These are phyloP conservation scores for Umbelopsis isabellina DNA, from an alignment of 192 early-diverging fungal species.

Conservation along the genomic window DNA sequence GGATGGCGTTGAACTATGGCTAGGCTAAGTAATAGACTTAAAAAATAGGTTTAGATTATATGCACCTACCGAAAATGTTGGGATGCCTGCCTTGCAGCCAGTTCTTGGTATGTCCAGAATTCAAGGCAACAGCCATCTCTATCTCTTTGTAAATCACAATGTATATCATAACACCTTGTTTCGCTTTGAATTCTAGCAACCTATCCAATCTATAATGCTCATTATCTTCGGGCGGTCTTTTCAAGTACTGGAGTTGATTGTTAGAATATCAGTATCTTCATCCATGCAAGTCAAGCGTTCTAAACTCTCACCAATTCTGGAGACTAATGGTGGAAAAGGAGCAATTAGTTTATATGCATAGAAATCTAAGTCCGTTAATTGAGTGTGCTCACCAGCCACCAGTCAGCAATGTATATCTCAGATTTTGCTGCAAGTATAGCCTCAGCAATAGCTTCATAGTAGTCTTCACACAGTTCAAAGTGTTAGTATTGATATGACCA, in stretches of 20 bases:
- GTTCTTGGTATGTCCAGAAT: conserved; percentile 74
- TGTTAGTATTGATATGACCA: conserved; percentile 16
- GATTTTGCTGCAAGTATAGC: conserved; percentile 71
- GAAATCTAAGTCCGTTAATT: too few species aligned
- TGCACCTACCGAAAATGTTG: conserved; percentile 66
- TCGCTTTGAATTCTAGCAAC: conserved; percentile 76
- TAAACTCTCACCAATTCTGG: conserved; percentile 21
- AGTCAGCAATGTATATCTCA: conserved; percentile 79
- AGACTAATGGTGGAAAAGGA: conserved; percentile 13
- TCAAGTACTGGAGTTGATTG: conserved; percentile 65
- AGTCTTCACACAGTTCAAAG: conserved; percentile 42
- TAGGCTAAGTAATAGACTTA: background rate
- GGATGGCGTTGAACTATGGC: conserved; percentile 77
- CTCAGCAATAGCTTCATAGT: conserved; percentile 78
- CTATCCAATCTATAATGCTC: conserved; percentile 79
- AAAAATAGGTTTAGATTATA: too few species aligned
- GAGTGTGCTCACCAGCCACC: conserved; percentile 70
- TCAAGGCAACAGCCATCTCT: conserved; percentile 67
- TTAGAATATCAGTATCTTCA: conserved; percentile 57
- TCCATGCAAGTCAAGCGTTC: background rate
- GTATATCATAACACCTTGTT: conserved; percentile 83
- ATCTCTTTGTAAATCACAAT: conserved; percentile 87
- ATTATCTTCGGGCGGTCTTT: conserved; percentile 72
- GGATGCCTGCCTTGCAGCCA: conserved; percentile 68
- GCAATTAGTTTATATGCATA: background rate